Conservation (phyloP, 2,329 filamentous ascomycete genomes). For the Sporothrix pseudoabietina region DNA sequence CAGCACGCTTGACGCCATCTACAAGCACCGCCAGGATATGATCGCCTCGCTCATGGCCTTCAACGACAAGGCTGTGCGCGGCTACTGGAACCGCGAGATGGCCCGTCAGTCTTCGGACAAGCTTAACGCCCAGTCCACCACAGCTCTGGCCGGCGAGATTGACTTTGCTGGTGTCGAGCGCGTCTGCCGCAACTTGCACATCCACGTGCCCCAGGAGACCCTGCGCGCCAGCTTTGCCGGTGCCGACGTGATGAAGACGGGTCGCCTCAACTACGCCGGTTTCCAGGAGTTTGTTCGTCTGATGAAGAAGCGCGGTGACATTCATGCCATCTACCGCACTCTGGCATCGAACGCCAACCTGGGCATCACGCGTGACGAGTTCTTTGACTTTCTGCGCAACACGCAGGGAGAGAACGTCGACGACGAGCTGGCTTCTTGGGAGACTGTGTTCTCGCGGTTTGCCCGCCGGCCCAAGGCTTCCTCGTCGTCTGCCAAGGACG, state of each 20-base stretch:
- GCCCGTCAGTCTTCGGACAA: constrained; percentile 59
- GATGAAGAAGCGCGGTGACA: constrained; percentile 81
- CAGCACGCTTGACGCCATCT: constrained; percentile 78
- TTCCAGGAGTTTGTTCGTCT: constrained; percentile 82
- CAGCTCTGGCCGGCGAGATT: constrained; percentile 66
- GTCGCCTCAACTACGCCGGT: constrained; percentile 73
- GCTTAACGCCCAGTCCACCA: constrained; percentile 42
- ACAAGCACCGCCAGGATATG: constrained; percentile 81
- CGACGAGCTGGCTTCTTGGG: constrained; percentile 66
- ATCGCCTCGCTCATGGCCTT: constrained; percentile 89
- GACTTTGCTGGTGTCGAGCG: constrained; percentile 77
- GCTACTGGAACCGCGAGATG: constrained; percentile 88
- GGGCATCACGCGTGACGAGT: constrained; percentile 72
- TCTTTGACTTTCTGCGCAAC: constrained; percentile 72
- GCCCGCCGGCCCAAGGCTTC: constrained; percentile 57
- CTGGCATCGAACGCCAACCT: constrained; percentile 60
- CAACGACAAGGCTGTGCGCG: constrained; percentile 76
- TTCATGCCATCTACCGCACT: constrained; percentile 70
- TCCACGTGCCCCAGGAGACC: constrained; percentile 78
- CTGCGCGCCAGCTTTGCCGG: constrained; percentile 73
- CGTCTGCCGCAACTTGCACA: constrained; percentile 86
- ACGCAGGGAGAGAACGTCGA: constrained; percentile 77
- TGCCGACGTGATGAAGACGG: constrained; percentile 66
- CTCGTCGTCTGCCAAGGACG: constrained; percentile 37
- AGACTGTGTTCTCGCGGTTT: constrained; percentile 70